These are phyloP conservation scores for Casuarina cunninghamiana DNA, from an alignment of 306 rosid species.

Conservation along the genomic window DNA sequence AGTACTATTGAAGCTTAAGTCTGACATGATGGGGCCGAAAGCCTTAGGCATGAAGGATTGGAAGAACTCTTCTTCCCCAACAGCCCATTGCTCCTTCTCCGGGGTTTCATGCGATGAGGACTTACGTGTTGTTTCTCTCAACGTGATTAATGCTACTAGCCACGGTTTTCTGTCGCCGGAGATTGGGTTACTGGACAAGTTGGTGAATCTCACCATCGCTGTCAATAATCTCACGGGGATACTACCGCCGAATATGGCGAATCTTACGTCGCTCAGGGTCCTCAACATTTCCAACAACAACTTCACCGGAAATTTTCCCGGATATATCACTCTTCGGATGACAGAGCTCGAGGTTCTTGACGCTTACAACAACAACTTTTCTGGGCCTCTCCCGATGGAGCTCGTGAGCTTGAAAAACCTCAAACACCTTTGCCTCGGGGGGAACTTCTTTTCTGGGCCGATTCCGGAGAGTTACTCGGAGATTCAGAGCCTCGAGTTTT, in stretches of 20 bases:
- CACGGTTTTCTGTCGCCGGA: conserved; percentile 52
- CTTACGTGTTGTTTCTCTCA: conserved; percentile 46
- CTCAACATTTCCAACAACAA: conserved; percentile 69
- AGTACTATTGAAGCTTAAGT: conserved; percentile 60
- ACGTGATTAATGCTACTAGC: conserved; percentile 44
- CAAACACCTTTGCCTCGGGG: conserved; percentile 54
- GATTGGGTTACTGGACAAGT: conserved; percentile 58
- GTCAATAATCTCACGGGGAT: conserved; percentile 48
- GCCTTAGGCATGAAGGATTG: conserved; percentile 53
- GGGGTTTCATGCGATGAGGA: conserved; percentile 52
- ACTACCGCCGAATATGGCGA: conserved; percentile 55
- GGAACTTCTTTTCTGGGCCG: conserved; percentile 62
- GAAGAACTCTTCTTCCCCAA: conserved; percentile 33
- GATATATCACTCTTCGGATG: conserved; percentile 34
- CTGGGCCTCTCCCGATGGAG: conserved; percentile 54
- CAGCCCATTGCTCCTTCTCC: conserved; percentile 60
- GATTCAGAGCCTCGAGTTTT: conserved; percentile 54
- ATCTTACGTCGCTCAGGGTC: conserved; percentile 52
- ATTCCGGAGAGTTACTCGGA: conserved; percentile 68
- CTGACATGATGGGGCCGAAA: conserved; percentile 41
- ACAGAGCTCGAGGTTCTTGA: conserved; percentile 59
- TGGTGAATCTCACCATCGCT: conserved; percentile 49
- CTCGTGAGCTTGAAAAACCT: conserved; percentile 44
- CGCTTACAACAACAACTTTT: conserved; percentile 63
- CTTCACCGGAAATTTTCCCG: conserved; percentile 49